Evolutionary conservation across 495 filamentous ascomycete genomes (phyloP), one percentile per base, ranked within the genome.

Genomic region (Penicillium riverlandense): DNA sequence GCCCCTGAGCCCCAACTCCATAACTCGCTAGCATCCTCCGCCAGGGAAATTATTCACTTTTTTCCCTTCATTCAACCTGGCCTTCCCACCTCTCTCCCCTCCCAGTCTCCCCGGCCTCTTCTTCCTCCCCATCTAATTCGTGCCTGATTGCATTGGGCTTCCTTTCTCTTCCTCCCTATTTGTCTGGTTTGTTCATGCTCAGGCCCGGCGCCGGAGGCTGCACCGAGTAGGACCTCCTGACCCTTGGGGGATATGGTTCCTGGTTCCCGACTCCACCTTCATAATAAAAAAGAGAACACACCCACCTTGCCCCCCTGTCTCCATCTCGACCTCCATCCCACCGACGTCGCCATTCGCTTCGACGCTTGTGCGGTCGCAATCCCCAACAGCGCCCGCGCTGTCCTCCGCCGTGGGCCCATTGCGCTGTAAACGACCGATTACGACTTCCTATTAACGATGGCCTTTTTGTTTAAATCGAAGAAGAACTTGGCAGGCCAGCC

Each of bases 391-490:
- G 43, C 45, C 36, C 48, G 48, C 47, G 45, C 45, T 45, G 43
- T 44, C 37, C 41, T 34, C 45, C 39, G 32, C 29, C 36, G 41
- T 34, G 32, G n/a, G 10, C n/a, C 32, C n/a, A 11, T 34, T 56
- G 54, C 55, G 49, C 47, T 55, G 43, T 58, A 49, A 58, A 65
- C 61, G 64, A 69, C 63, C 53, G 50, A 64, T 59, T 57, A 71
- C 57, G 67, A 69, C 37, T 38, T 37, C 54, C 47, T 53, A 52
- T 45, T 61, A 45, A 74, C 65, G 59, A 79, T 82, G 78, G 76
- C 78, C 37, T 81, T 82, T 64, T 34, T 34, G 9, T 34, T 78
- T 50, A 75, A 74, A 45, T 77, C 75, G 47, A 78, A 77, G 60
- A 76, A 72, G 54, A 70, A 64, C 55, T 60, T 68, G 53, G 60